Base-by-base conservation (phyloP, 2,329 filamentous ascomycete species). In the Colletotrichum cereale region DNA sequence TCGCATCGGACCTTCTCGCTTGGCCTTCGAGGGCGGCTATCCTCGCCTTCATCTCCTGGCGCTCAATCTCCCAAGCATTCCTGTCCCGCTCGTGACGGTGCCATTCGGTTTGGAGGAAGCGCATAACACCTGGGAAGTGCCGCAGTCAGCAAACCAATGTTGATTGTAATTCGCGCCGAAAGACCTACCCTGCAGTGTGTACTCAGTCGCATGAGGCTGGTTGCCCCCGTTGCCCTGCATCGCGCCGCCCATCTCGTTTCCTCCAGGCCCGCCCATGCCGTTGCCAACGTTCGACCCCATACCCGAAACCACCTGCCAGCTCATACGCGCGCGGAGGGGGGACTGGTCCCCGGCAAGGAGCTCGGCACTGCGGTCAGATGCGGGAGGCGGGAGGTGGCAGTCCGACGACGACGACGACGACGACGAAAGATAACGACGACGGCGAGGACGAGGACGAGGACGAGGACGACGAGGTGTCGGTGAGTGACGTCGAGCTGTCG, bases 81-180 rank as follows among this genome's bases (percentile, higher is more conserved):
- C 96, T 91, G 80, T 98, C 96, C 83, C 96, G 93, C 84, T 99
- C 96, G 82, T 99, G 96, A 76, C 94, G 92, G 83, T 99, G 96
- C 96, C 96, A 99, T 89, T 99, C 96, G 58, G 96, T 96, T 84
- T 99, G 96, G 48, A 99, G 90, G 82, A 99, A 99, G 82, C 96
- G 95, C 96, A 99, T 99, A 47, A 99, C 96, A 79, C 96, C 94
- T 96, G 62, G 12, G 50, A 64, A 60, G 44, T 34, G 11, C 12
- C 7, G 11, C 44, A 40, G 34, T 65, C 44, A 67, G 48, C 47
- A 64, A 58, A 60, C 12, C 21, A 67, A n/a, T 44, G 21, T 24
- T 14, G 24, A 12, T 24, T 7, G 14, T 36, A 8, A n/a, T 38
- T 36, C 10, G 34, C n/a, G 34, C 31, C 21, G 16, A 16, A 48